phyloP scores from a whole-genome alignment of 768 basidiomycete genomes.

The Psilocybe sp. region DNA sequence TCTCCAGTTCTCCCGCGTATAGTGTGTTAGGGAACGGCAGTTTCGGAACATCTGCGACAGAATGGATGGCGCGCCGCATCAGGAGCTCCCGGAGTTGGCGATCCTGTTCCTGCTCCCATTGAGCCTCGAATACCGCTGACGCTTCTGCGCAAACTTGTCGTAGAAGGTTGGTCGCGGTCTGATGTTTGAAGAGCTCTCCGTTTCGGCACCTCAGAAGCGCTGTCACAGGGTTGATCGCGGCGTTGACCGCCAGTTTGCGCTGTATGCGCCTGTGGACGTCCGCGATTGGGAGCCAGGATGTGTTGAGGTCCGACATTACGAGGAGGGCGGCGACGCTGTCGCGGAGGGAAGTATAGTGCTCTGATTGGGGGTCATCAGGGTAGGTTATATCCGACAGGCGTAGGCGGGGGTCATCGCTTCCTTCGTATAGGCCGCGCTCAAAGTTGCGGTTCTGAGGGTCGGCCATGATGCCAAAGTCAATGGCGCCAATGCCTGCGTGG shows the following conservation, averaged over 20 bases:
- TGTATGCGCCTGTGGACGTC: slow-evolving; percentile 69
- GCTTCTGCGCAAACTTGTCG: slow-evolving; percentile 70
- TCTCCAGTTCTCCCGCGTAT: slow-evolving; percentile 39
- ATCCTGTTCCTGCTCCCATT: slow-evolving; percentile 41
- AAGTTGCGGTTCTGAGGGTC: slow-evolving; percentile 63
- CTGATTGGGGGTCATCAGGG: slow-evolving; percentile 32
- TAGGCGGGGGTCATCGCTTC: slow-evolving; percentile 29
- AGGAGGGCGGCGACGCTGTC: slow-evolving; percentile 66
- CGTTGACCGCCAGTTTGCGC: slow-evolving; percentile 79
- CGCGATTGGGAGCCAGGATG: slow-evolving; percentile 63
- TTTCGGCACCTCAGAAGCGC: slow-evolving; percentile 79
- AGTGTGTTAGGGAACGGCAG: slow-evolving; percentile 46
- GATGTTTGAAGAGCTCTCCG: slow-evolving; percentile 60
- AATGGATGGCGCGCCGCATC: slow-evolving; percentile 17
- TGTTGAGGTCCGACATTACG: slow-evolving; percentile 51
- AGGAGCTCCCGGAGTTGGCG: slow-evolving; percentile 28
- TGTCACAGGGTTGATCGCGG: slow-evolving; percentile 83
- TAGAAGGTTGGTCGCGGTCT: slow-evolving; percentile 43
- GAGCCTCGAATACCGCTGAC: slow-evolving; percentile 51
- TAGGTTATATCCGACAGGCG: slow-evolving; percentile 51
- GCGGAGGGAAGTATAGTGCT: slow-evolving; percentile 59
- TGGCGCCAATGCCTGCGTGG: slow-evolving; percentile 65
- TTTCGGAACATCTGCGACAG: neutral
- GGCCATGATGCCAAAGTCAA: slow-evolving; percentile 80
- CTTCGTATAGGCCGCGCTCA: slow-evolving; percentile 49